phyloP scores from a whole-genome alignment of 2,329 filamentous ascomycete species.

The Colletotrichum tofieldiae region DNA sequence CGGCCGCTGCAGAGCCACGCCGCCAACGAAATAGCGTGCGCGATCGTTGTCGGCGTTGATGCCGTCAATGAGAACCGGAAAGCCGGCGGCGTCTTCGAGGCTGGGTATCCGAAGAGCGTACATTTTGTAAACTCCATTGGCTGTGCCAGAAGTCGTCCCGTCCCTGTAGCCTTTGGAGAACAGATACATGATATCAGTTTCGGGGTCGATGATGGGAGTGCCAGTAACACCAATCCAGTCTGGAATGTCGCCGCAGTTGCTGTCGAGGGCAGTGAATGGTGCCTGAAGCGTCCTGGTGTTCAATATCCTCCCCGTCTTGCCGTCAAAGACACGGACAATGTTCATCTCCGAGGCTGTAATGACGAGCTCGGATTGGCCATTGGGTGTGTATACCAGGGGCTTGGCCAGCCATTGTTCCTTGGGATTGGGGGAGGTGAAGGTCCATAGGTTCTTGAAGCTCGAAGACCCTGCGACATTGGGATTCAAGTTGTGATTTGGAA shows the following conservation, averaged over 20 bases:
- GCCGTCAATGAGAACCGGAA: slow-evolving; percentile 62
- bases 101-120: slow-evolving; percentile 58
- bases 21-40: slow-evolving; percentile 61
- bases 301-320: slow-evolving; percentile 57
- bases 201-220: slow-evolving; percentile 55
- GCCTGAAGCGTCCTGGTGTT: slow-evolving; percentile 55
- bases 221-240: slow-evolving; percentile 56
- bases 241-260: slow-evolving; percentile 58
- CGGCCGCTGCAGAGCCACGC: slow-evolving; percentile 61
- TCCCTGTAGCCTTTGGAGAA: slow-evolving; percentile 55
- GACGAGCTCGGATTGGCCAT: slow-evolving; percentile 53
- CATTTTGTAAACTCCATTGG: slow-evolving; percentile 58
- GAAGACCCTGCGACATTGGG: slow-evolving; percentile 56
- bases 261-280: slow-evolving; percentile 57
- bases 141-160: slow-evolving; percentile 45
- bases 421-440: slow-evolving; percentile 50
- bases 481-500: slow-evolving; percentile 59
- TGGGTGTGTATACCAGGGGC: slow-evolving; percentile 60
- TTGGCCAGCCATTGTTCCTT: slow-evolving; percentile 51
- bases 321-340: slow-evolving; percentile 57
- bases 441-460: slow-evolving; percentile 49
- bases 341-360: slow-evolving; percentile 58
- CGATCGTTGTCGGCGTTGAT: slow-evolving; percentile 61
- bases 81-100: slow-evolving; percentile 55
- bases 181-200: slow-evolving; percentile 54